A percentile compares a stretch with the other conserved stretches of the same genome.
phyloP scores from a whole-genome alignment of 2,329 filamentous ascomycete species.

The Xylariales sp. region DNA sequence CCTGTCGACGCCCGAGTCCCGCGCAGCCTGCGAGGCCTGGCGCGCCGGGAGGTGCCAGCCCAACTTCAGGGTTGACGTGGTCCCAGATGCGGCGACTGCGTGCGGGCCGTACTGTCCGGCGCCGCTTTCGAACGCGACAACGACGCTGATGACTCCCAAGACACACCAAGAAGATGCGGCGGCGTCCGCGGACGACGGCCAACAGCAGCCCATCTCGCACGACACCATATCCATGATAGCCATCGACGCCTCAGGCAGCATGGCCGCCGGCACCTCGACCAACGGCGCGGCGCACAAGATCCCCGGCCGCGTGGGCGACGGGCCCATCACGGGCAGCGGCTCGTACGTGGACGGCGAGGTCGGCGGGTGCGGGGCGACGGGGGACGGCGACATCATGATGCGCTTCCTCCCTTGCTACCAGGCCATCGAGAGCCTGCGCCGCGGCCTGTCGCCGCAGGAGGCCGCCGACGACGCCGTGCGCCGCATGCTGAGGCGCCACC shows the following conservation, averaged over 20 bases:
- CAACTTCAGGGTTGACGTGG: constrained; percentile 45
- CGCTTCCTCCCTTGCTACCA: constrained; percentile 54
- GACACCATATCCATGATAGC: constrained; percentile 52
- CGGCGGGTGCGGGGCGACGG: constrained; percentile 52
- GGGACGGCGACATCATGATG: constrained; percentile 55
- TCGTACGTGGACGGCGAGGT: constrained; percentile 51
- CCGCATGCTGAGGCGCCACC: constrained; percentile 44
- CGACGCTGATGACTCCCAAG: constrained; percentile 11
- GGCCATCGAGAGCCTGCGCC: constrained; percentile 48
- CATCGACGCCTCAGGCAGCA: constrained; percentile 35
- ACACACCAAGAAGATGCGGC: constrained; percentile 8
- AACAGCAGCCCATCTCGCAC: constrained; percentile 32
- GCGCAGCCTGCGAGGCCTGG: constrained; percentile 38
- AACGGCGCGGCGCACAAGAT: constrained; percentile 52
- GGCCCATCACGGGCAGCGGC: constrained; percentile 49
- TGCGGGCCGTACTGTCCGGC: constrained; percentile 45
- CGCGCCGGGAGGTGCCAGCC: constrained; percentile 37
- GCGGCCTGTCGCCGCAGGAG: constrained; percentile 40
- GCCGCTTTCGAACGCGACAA: constrained; percentile 13
- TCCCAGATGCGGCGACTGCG: constrained; percentile 33
- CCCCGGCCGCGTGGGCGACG: constrained; percentile 51
- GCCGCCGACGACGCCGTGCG: constrained; percentile 47
- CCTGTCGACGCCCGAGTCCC: constrained; percentile 36
- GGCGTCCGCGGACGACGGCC: too few relatives aligned
- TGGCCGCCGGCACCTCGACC: constrained; percentile 52